A percentile compares a stretch with the other conserved stretches of the same genome.
Conservation (phyloP, 169 alveolate genomes). For the Eimeria sp. region DNA sequence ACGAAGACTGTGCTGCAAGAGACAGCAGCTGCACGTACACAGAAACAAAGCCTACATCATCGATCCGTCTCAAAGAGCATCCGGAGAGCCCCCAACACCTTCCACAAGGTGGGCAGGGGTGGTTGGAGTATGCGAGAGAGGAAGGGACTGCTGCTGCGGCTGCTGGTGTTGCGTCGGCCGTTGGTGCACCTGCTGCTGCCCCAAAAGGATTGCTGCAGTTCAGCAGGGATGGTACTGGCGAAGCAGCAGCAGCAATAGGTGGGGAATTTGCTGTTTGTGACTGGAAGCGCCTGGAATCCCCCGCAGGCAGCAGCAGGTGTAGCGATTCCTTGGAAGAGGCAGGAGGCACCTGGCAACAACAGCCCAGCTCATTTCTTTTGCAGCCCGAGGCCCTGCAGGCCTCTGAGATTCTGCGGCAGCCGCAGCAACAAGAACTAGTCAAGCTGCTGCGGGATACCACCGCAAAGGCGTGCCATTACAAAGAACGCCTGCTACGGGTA, state of each 20-base stretch:
- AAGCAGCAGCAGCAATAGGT: conserved; percentile 14
- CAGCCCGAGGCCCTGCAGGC: conserved; percentile 2
- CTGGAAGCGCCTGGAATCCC: neutral
- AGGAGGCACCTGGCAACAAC: neutral
- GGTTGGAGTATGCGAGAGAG: neutral
- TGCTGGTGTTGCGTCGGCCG: neutral
- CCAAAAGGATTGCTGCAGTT: neutral
- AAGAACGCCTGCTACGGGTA: conserved; percentile 6
- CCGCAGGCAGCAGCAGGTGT: conserved; percentile 47
- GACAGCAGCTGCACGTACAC: neutral
- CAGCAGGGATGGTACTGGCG: neutral
- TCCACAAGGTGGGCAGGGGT: neutral
- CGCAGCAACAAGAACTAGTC: conserved; percentile 16
- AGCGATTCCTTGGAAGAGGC: neutral
- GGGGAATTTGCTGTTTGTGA: neutral
- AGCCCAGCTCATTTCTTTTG: neutral
- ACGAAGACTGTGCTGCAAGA: neutral
- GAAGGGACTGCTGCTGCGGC: neutral
- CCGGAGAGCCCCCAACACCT: neutral
- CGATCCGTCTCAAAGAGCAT: neutral
- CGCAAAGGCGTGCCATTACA: neutral
- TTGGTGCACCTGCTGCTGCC: neutral
- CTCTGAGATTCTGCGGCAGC: conserved; percentile 30
- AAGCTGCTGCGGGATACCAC: conserved; percentile 13
- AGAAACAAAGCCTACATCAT: neutral